Evolutionary conservation across 2,329 filamentous ascomycete species (phyloP).

Genomic region (Fusarium sp.): DNA sequence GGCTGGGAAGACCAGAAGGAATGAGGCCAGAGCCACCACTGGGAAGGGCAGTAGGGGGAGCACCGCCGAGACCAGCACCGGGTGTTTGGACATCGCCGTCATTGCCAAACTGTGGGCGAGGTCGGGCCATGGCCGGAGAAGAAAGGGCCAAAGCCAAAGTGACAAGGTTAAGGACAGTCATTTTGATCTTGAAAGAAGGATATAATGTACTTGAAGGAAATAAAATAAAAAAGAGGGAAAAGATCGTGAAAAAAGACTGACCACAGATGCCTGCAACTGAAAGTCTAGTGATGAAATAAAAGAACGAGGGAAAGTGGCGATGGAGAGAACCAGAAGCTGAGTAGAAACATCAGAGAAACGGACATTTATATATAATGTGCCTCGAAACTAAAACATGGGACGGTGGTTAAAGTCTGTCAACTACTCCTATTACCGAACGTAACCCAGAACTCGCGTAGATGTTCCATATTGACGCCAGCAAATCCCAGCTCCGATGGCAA

Average conservation of each 20-base stretch:
- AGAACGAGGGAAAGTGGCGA: conserved; percentile 34
- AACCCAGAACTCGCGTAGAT: conserved; percentile 10
- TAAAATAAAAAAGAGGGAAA: conserved; percentile 18
- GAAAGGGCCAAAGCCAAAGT: conserved; percentile 42
- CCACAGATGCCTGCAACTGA: conserved; percentile 45
- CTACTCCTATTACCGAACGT: conserved; percentile 14
- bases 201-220: conserved; percentile 6
- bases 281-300: conserved; percentile 38
- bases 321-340: conserved; percentile 29
- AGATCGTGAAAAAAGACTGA: conserved; percentile 35
- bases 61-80: conserved; percentile 22
- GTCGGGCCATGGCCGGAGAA: conserved; percentile 32
- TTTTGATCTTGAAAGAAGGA: conserved; percentile 27
- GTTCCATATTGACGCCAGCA: conserved; percentile 27
- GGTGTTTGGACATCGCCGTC: conserved; percentile 16
- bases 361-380: conserved; percentile 33
- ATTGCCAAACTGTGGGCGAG: conserved; percentile 25
- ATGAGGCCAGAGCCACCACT: conserved; percentile 14
- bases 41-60: conserved; percentile 5
- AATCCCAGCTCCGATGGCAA: conserved; percentile 28
- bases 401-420: conserved; percentile 3
- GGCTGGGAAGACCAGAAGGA: conserved; percentile 1
- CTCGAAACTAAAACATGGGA: conserved; percentile 8
- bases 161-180: conserved; percentile 42
- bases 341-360: conserved; percentile 5